A percentile compares a stretch with the other conserved stretches of the same genome.
Conservation (phyloP, 2,329 filamentous ascomycete species). For the Cercospora sp. region DNA sequence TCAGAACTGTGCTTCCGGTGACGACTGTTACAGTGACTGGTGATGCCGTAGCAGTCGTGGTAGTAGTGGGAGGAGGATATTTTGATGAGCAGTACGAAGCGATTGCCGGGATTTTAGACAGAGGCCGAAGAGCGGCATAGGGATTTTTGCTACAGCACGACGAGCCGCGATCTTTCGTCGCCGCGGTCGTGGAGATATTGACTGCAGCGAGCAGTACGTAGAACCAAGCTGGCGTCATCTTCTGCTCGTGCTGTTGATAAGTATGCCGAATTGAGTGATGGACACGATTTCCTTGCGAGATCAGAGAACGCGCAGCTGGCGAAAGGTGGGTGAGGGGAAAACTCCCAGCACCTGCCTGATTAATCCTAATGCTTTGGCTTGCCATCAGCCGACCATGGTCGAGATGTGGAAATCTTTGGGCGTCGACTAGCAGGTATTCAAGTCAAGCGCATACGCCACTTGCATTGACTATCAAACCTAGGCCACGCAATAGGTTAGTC, state of each 20-base stretch:
- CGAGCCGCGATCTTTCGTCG: not conserved
- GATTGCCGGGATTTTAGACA: not conserved
- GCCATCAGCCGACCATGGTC: not conserved
- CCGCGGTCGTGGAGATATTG: not conserved
- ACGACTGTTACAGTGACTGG: not conserved
- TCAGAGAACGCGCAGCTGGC: not conserved
- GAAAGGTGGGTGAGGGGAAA: not conserved
- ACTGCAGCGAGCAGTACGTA: not conserved
- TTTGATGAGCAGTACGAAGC: not conserved
- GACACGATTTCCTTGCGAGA: not conserved
- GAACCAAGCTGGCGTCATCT: not conserved
- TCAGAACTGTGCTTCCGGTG: not conserved
- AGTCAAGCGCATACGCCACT: not conserved
- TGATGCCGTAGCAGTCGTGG: not conserved
- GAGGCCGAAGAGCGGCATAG: not conserved
- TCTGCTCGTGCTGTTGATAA: not conserved
- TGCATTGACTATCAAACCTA: not conserved
- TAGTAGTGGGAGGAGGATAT: not conserved
- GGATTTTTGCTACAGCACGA: not conserved
- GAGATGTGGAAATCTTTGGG: not conserved
- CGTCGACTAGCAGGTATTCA: not conserved
- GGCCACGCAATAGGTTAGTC: not conserved
- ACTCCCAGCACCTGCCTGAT: not conserved
- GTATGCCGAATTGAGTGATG: not conserved
- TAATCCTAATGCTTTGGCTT: not conserved